phyloP scores from a whole-genome alignment of 345 rosid species.

The Psidium friedrichsthalianum region DNA sequence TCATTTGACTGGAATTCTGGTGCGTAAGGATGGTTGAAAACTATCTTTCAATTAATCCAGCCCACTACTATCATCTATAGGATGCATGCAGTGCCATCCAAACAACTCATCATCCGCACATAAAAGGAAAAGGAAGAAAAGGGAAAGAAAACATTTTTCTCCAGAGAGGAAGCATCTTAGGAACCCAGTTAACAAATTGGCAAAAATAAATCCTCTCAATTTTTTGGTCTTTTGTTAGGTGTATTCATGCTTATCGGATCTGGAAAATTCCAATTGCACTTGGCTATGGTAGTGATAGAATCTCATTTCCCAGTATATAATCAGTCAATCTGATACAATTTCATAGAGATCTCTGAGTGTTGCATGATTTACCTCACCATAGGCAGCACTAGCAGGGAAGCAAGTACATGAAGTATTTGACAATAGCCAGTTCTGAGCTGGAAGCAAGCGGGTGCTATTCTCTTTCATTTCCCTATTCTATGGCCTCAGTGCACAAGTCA shows the following conservation, averaged over 20 bases:
- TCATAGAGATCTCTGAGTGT: neutral
- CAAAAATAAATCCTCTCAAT: neutral
- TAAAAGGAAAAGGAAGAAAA: neutral
- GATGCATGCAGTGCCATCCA: neutral
- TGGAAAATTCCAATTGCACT: neutral
- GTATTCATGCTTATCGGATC: neutral
- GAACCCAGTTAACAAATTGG: neutral
- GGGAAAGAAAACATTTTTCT: neutral
- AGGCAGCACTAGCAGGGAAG: neutral
- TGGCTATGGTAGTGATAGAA: neutral
- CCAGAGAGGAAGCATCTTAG: neutral
- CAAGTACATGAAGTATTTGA: neutral
- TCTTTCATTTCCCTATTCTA: neutral
- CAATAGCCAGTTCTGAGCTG: neutral
- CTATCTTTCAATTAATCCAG: neutral
- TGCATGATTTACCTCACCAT: neutral
- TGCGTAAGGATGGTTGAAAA: neutral
- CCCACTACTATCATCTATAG: neutral
- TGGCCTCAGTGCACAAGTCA: constrained; percentile 20
- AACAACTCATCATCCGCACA: neutral
- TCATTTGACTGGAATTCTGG: neutral
- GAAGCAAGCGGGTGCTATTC: neutral
- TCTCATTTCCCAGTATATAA: neutral
- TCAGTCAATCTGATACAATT: neutral
- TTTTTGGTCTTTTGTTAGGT: neutral